Base-by-base conservation (phyloP, 495 filamentous ascomycete species). In the Astrocystis sublimbata region DNA sequence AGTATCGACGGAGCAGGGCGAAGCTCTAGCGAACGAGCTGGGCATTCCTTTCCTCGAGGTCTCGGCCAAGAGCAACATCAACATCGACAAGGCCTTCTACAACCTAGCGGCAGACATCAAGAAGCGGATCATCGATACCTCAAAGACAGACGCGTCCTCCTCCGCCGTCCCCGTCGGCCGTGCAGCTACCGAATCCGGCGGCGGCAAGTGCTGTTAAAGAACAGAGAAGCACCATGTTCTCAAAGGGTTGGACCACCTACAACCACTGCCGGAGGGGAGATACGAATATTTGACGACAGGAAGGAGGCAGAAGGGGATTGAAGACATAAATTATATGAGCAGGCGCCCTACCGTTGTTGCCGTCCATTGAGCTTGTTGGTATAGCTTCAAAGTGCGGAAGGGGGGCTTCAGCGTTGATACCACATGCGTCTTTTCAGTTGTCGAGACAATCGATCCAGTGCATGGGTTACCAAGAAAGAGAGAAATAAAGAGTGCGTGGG, bases 41-140 rank as follows among this genome's bases (percentile, higher is more conserved):
- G 92, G 92, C 65, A 97, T 99, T 63, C 94, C 96, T 5, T 99
- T 99, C 80, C 87, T 99, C 73, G 94, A 99, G 73, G 94, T 99
- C 45, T 96, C 91, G 21, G 94, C 94, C 57, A 98, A 98, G 83
- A 92, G 89, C 79, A 98, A 98, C 78, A 96, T 96, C 86, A 99
- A 98, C 78, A 93, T 99, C 66, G 94, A 99, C 77, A 92, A 98
- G 82, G 94, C 94, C 2, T 99, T 99, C 75, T 98, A 93, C 76
- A 92, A 82, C 76, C 88, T 99, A 61, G 94, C 94, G 17, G 84
- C 89, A 53, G 96, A 97, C 74, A 99, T 99, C 80, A 98, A 98
- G 86, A 97, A 97, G 81, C 81, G 90, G 60, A 88, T 93, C 70
- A 89, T 92, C 73, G 91, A 93, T 71, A 96, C 88, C 40, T 86